A percentile compares a stretch with the other conserved stretches of the same genome.
These are phyloP conservation scores for Eucalyptus leucophloia DNA, from an alignment of 345 rosid genomes.

Conservation along the genomic window DNA sequence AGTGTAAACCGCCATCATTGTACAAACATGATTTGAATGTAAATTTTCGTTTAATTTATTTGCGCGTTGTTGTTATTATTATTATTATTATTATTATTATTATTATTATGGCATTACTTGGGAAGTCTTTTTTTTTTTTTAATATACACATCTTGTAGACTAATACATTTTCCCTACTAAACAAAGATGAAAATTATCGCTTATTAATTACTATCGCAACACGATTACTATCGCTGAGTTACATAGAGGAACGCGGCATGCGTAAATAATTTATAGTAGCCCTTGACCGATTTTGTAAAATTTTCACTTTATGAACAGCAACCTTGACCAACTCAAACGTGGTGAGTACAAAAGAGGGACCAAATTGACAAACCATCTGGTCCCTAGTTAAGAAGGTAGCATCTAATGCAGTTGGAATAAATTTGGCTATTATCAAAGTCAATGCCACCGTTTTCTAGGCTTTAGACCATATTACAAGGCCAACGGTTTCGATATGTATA, in stretches of 20 bases:
- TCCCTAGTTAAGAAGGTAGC: not conserved
- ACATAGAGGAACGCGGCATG: accelerated
- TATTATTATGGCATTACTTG: too few relatives aligned
- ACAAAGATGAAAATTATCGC: not conserved
- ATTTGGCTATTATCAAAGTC: not conserved
- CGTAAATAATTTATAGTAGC: not conserved
- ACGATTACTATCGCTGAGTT: not conserved
- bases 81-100: not conserved
- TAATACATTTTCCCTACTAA: not conserved
- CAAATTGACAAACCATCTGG: not conserved
- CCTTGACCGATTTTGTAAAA: not conserved
- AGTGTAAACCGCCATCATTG: not conserved
- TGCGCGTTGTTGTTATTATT: accelerated
- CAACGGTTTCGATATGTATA: not conserved
- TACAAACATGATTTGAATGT: not conserved
- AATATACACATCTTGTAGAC: not conserved
- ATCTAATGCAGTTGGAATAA: not conserved
- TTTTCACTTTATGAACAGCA: not conserved
- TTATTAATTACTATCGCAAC: not conserved
- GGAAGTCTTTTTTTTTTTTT: too few relatives aligned
- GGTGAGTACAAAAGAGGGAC: too few relatives aligned
- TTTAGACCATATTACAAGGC: not conserved
- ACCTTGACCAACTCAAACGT: not conserved
- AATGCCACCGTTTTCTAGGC: not conserved
- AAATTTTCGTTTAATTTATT: not conserved